Conservation (phyloP, 2,329 filamentous ascomycete genomes). For the Graphiopsis chlorocephala region DNA sequence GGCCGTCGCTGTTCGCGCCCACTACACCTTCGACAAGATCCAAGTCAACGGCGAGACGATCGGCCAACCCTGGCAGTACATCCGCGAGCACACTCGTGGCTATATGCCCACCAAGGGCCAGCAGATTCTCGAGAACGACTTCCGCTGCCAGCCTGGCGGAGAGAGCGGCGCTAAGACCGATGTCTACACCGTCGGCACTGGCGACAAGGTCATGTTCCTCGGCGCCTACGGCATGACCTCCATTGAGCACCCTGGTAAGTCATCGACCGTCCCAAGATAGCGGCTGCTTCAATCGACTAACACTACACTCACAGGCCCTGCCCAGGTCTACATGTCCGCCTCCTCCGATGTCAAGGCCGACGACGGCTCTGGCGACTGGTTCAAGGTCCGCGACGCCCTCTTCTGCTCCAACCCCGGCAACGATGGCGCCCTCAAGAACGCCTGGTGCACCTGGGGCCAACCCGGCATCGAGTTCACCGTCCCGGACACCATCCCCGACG, state of each 20-base stretch:
- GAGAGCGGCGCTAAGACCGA: constrained; percentile 32
- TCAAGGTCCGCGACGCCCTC: constrained; percentile 22
- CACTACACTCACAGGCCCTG: background rate
- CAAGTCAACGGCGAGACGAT: constrained; percentile 42
- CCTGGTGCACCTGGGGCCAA: constrained; percentile 18
- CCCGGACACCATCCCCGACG: constrained; percentile 51
- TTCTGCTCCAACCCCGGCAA: constrained; percentile 12
- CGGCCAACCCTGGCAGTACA: constrained; percentile 46
- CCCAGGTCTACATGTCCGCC: constrained; percentile 27
- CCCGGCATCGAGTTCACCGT: constrained; percentile 35
- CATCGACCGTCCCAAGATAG: background rate
- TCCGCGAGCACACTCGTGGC: constrained; percentile 35
- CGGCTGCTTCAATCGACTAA: background rate
- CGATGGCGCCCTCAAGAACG: constrained; percentile 15
- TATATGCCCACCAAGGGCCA: constrained; percentile 30
- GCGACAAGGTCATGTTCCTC: constrained; percentile 23
- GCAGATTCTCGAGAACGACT: constrained; percentile 31
- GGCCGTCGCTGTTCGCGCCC: constrained; percentile 31
- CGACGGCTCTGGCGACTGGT: constrained; percentile 23
- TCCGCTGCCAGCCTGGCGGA: constrained; percentile 22
- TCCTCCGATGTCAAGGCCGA: constrained; percentile 19
- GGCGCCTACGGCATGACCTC: constrained; percentile 16
- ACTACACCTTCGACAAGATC: constrained; percentile 36
- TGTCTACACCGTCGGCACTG: constrained; percentile 28
- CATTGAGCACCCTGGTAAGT: constrained; percentile 27